A percentile compares a stretch with the other conserved stretches of the same genome.
These are phyloP conservation scores for Wickerhamomyces pijperi DNA, from an alignment of 805 yeast species.

Conservation along the genomic window DNA sequence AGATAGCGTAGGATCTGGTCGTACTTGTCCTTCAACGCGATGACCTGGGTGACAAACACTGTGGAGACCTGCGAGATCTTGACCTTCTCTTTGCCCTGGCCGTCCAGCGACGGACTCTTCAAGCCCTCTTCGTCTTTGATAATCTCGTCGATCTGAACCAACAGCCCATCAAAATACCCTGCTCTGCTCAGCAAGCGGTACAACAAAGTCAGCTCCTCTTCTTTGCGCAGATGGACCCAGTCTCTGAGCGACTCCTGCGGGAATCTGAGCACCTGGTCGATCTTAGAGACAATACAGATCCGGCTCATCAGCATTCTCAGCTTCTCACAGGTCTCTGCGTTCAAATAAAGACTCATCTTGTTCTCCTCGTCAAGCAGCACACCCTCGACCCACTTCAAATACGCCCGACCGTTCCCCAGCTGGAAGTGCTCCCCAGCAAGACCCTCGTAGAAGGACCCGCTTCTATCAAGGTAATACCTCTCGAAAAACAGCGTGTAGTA, in stretches of 20 bases:
- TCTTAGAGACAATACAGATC: conserved; percentile 42
- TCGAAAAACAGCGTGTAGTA: conserved; percentile 59
- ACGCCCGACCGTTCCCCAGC: conserved; percentile 38
- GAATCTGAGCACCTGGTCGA: conserved; percentile 41
- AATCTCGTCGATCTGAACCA: conserved; percentile 32
- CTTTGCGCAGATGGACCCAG: conserved; percentile 42
- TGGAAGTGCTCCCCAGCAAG: conserved; percentile 34
- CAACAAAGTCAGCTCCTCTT: conserved; percentile 31
- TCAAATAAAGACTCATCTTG: conserved; percentile 41
- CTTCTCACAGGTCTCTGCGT: conserved; percentile 42
- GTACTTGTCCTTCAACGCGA: conserved; percentile 40
- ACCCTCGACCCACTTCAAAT: conserved; percentile 37
- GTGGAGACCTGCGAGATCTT: conserved; percentile 18
- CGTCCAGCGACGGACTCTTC: conserved; percentile 17
- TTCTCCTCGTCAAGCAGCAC: conserved; percentile 54
- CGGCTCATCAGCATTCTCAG: conserved; percentile 46
- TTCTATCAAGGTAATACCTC: conserved; percentile 43
- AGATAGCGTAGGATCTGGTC: conserved; percentile 34
- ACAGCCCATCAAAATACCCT: conserved; percentile 41
- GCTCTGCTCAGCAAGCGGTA: conserved; percentile 42
- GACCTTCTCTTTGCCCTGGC: conserved; percentile 5
- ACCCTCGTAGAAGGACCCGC: conserved; percentile 42
- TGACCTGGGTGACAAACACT: conserved; percentile 50
- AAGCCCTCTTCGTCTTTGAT: conserved; percentile 29
- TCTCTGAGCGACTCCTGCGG: conserved; percentile 44